These are phyloP conservation scores for Cerioporus squamosus DNA, from an alignment of 1,284 basidiomycete species.

Conservation along the genomic window DNA sequence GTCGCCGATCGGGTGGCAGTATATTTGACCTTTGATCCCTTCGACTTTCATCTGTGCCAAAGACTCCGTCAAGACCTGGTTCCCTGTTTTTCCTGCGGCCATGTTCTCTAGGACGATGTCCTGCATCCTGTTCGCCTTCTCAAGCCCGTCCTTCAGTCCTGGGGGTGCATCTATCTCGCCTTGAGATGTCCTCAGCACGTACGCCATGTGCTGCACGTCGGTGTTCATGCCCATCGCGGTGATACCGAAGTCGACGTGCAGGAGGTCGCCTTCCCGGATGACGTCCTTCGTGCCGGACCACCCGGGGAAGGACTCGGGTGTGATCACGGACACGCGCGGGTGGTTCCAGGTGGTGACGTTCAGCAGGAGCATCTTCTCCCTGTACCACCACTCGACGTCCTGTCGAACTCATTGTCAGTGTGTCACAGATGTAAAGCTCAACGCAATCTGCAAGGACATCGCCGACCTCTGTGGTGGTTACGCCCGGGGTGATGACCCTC, in stretches of 20 bases:
- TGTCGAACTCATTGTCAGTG: constrained; percentile 16
- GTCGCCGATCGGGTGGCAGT: constrained; percentile 59
- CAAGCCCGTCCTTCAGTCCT: constrained; percentile 48
- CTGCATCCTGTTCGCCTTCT: constrained; percentile 54
- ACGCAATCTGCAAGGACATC: no score
- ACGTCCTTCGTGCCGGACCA: constrained; percentile 47
- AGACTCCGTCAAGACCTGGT: constrained; percentile 46
- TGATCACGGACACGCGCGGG: constrained; percentile 52
- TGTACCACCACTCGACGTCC: constrained; percentile 61
- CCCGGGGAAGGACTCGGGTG: constrained; percentile 47
- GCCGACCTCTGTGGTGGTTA: constrained; percentile 49
- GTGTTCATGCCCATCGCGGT: constrained; percentile 59
- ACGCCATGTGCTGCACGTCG: constrained; percentile 60
- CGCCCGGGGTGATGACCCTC: constrained; percentile 43
- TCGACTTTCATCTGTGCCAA: constrained; percentile 47
- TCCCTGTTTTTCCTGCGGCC: constrained; percentile 50
- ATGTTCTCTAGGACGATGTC: constrained; percentile 51
- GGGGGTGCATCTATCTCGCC: constrained; percentile 47
- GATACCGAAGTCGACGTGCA: constrained; percentile 60
- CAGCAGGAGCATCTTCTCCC: constrained; percentile 52
- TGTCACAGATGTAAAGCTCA: not conserved
- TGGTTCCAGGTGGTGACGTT: constrained; percentile 59
- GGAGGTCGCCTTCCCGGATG: constrained; percentile 50
- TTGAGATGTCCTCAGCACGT: constrained; percentile 48
- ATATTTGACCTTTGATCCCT: constrained; percentile 53